phyloP scores from a whole-genome alignment of 139 green algal genomes.

The Limnomonas spitsbergensis region DNA sequence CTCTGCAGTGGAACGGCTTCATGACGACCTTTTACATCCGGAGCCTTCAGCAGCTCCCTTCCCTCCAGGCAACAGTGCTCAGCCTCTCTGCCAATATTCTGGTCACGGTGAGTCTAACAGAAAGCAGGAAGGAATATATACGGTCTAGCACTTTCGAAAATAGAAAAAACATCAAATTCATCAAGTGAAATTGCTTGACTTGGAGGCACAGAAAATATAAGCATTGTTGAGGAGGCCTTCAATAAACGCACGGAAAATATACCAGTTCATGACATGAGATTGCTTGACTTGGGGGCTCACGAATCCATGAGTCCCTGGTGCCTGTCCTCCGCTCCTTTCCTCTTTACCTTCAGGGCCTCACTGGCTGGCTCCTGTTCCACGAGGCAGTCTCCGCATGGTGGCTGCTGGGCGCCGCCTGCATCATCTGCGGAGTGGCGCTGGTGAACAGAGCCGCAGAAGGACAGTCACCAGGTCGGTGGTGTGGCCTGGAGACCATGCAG shows the following conservation, averaged over 20 bases:
- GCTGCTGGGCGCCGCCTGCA: slow-evolving; percentile 19
- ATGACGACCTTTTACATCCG: slow-evolving; percentile 13
- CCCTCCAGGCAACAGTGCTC: slow-evolving; percentile 34
- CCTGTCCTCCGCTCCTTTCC: too few relatives aligned
- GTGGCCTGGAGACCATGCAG: too few relatives aligned
- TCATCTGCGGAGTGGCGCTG: slow-evolving; percentile 21
- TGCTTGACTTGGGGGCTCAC: too few relatives aligned
- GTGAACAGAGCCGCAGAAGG: slow-evolving; percentile 19
- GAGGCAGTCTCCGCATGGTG: slow-evolving; percentile 21
- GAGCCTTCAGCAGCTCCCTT: slow-evolving; percentile 25
- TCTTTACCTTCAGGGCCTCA: slow-evolving; percentile 26
- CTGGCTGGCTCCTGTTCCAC: slow-evolving; percentile 29
- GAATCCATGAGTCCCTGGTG: too few relatives aligned
- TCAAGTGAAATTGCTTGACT: too few relatives aligned
- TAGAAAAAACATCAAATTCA: too few relatives aligned
- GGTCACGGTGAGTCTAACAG: slow-evolving; percentile 21
- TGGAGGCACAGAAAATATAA: too few relatives aligned
- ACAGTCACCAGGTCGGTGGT: background rate
- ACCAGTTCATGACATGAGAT: too few relatives aligned
- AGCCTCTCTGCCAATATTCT: slow-evolving; percentile 31
- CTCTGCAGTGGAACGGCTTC: background rate
- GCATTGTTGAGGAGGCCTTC: too few relatives aligned
- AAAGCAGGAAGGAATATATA: too few relatives aligned
- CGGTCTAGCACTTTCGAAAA: too few relatives aligned
- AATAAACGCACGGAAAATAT: too few relatives aligned